Base-by-base conservation (phyloP, 768 basidiomycete genomes). In the Trametes cingulata region DNA sequence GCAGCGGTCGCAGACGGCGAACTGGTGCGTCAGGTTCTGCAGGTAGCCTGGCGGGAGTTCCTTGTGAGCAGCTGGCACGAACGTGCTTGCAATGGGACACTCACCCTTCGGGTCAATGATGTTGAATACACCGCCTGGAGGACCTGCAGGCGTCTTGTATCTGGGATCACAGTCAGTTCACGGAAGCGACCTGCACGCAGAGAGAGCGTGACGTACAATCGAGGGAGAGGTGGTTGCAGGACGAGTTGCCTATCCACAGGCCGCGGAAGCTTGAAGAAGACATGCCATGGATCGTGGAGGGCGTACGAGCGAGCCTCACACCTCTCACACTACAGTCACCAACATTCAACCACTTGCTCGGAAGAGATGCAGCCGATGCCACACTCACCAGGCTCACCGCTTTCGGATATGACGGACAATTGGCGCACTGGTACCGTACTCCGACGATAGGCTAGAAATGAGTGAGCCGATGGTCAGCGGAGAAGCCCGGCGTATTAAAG, bases 1-100 rank as follows among this genome's bases (percentile, higher is more conserved):
- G 71, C 95, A 95, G 45, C 87, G 83, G 74, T 98, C 95, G 66
- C 95, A 98, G 6, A 93, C 73, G 6, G 93, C 90, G 20, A 82
- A 76, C 3, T 76, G 68, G 70, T 95, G 92, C 43, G 78, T 67
- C 17, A 95, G 77, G 35, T 75, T 70, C 15, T 73, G 72, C 12
- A 93, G 77, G 72, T 93, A 92, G 40, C 76, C 90, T 92, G 65
- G 2, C 2, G 13, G 2, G 14, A 27, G 1, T 20, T 5, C 29
- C 6, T 33, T 10, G 8, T n/a, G 12, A 10, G 19, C 3, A 27
- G 7, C n/a, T 6, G 3, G 5, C 14, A 20, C 6, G 27, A 27
- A 20, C 2, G 14, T n/a, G 49, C 37, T 25, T 47, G 13, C 9
- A 33, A 42, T 41, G 56, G 42, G 20, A 33, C 20, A 65, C 73